phyloP scores from a whole-genome alignment of 2,329 filamentous ascomycete genomes.

The Microsporum ferrugineum region DNA sequence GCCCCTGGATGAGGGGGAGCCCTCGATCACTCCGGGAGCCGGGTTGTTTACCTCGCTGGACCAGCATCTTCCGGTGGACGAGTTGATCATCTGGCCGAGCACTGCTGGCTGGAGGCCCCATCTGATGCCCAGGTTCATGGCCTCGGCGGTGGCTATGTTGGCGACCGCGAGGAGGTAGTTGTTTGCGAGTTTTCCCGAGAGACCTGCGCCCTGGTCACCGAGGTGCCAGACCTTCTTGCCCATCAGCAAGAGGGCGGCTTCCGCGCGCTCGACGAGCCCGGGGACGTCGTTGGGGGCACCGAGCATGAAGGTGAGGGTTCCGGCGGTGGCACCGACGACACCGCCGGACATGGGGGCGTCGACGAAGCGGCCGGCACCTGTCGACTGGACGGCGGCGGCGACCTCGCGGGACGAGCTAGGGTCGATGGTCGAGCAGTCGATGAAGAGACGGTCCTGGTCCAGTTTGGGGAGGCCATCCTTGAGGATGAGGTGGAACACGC shows the following conservation, averaged over 20 bases:
- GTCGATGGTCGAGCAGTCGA: constrained; percentile 96
- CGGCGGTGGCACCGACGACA: constrained; percentile 78
- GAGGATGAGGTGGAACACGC: constrained; percentile 68
- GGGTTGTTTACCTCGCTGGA: constrained; percentile 93
- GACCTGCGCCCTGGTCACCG: constrained; percentile 69
- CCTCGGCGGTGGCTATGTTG: constrained; percentile 63
- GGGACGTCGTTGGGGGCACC: constrained; percentile 46
- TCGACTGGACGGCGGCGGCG: constrained; percentile 55
- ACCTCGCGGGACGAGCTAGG: constrained; percentile 71
- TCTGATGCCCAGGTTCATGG: constrained; percentile 53
- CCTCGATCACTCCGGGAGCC: constrained; percentile 69
- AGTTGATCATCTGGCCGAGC: constrained; percentile 79
- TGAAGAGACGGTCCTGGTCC: constrained; percentile 61
- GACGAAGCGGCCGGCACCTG: constrained; percentile 64
- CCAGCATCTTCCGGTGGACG: constrained; percentile 91
- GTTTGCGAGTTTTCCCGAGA: constrained; percentile 90
- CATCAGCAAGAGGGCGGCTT: constrained; percentile 65
- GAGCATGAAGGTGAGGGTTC: constrained; percentile 91
- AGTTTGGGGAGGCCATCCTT: constrained; percentile 43
- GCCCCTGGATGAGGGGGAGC: constrained; percentile 61
- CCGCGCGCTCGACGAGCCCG: constrained; percentile 51
- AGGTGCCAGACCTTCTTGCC: constrained; percentile 78
- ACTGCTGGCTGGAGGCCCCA: constrained; percentile 54
- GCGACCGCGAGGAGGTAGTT: constrained; percentile 93
- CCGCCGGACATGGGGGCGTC: constrained; percentile 97